Evolutionary conservation across 169 alveolate genomes (phyloP).

Genomic region (Eimeria praecox): DNA sequence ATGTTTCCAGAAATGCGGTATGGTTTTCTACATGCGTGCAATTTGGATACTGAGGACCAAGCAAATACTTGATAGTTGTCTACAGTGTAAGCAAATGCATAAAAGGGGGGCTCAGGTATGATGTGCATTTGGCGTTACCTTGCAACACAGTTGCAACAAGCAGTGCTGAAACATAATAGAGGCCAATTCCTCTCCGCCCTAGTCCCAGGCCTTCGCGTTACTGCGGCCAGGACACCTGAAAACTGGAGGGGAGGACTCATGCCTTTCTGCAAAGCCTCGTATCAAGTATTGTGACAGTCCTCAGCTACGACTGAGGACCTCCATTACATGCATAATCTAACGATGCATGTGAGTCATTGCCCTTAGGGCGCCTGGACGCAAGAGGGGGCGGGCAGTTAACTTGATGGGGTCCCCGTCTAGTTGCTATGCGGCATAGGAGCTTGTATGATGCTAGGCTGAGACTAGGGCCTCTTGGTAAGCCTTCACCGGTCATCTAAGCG

Average conservation of each 20-base stretch:
- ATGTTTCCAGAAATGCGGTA: neutral
- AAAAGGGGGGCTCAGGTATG: neutral
- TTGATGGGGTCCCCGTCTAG: too few relatives aligned
- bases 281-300: neutral
- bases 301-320: neutral
- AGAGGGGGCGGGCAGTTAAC: neutral
- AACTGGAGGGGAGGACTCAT: neutral
- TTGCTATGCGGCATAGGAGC: neutral
- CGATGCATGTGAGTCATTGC: neutral
- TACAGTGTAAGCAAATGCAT: neutral
- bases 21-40: neutral
- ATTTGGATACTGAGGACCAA: neutral
- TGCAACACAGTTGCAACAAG: neutral
- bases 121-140: neutral
- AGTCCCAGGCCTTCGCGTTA: neutral
- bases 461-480: neutral
- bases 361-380: neutral
- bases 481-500: neutral
- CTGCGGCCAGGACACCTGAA: neutral
- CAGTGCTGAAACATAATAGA: neutral
- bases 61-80: neutral
- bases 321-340: neutral
- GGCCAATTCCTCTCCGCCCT: neutral
- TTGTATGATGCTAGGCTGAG: neutral
- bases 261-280: neutral